These are phyloP conservation scores for Cercospora nicotianae DNA, from an alignment of 2,329 filamentous ascomycete species.

Conservation along the genomic window DNA sequence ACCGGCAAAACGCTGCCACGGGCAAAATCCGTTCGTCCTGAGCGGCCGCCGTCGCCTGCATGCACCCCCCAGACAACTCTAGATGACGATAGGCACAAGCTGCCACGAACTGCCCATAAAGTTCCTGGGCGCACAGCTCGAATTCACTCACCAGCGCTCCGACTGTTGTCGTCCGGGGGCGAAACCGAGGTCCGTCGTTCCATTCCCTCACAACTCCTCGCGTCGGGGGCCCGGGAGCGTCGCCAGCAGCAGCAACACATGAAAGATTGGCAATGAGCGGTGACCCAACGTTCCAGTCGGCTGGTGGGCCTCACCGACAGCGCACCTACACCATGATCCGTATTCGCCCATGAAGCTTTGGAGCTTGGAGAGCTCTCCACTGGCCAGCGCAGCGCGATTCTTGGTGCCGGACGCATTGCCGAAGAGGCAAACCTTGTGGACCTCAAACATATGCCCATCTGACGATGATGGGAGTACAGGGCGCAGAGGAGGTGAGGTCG, in stretches of 20 bases:
- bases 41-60: neutral
- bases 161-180: neutral
- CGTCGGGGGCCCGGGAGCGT: neutral
- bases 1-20: neutral
- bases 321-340: neutral
- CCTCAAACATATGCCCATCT: neutral
- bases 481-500: neutral
- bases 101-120: neutral
- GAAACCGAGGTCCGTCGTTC: neutral
- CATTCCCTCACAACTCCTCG: neutral
- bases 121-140: neutral
- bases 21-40: neutral
- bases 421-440: neutral
- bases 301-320: constrained; percentile 16
- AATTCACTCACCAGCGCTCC: neutral
- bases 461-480: neutral
- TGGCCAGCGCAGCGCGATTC: neutral
- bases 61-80: constrained; percentile 4
- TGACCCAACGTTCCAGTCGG: neutral
- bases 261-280: constrained; percentile 9
- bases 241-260: neutral
- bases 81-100: constrained; percentile 11
- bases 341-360: neutral
- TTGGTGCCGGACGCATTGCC: neutral
- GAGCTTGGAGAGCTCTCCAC: neutral